These are phyloP conservation scores for Pseudocercospora vitis DNA, from an alignment of 2,329 filamentous ascomycete genomes.

Conservation along the genomic window DNA sequence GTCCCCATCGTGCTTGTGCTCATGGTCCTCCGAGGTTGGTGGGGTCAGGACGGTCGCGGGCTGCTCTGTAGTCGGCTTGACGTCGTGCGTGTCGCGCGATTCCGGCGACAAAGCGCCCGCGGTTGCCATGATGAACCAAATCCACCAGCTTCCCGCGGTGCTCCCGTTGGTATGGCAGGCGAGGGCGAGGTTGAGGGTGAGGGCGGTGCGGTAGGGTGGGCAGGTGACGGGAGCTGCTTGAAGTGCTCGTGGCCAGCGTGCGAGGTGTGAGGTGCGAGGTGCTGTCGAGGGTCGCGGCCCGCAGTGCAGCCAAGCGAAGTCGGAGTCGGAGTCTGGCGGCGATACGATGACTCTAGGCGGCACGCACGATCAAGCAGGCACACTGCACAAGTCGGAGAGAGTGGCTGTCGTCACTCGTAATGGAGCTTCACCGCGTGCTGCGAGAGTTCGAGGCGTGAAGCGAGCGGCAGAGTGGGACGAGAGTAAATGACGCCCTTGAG, in stretches of 20 bases:
- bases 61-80: conserved; percentile 31
- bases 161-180: background rate
- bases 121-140: conserved; percentile 14
- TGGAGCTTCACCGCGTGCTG: too few species aligned
- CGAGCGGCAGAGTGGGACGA: background rate
- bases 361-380: too few species aligned
- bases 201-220: too few species aligned
- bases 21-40: conserved; percentile 52
- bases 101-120: conserved; percentile 29
- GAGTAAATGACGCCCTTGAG: background rate
- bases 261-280: conserved; percentile 4
- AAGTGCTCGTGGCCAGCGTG: conserved; percentile 2
- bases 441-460: too few species aligned
- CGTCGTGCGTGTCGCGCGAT: conserved; percentile 27
- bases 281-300: too few species aligned
- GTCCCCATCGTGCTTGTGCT: conserved; percentile 44
- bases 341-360: too few species aligned
- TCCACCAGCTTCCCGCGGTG: conserved; percentile 3
- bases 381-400: too few species aligned
- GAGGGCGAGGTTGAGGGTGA: too few species aligned
- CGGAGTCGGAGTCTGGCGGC: too few species aligned
- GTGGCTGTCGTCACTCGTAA: too few species aligned
- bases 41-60: conserved; percentile 48
- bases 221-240: too few species aligned
- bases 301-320: background rate